These are phyloP conservation scores for Nicotiana tabacum DNA, from an alignment of 257 asterid species.

Conservation along the genomic window DNA sequence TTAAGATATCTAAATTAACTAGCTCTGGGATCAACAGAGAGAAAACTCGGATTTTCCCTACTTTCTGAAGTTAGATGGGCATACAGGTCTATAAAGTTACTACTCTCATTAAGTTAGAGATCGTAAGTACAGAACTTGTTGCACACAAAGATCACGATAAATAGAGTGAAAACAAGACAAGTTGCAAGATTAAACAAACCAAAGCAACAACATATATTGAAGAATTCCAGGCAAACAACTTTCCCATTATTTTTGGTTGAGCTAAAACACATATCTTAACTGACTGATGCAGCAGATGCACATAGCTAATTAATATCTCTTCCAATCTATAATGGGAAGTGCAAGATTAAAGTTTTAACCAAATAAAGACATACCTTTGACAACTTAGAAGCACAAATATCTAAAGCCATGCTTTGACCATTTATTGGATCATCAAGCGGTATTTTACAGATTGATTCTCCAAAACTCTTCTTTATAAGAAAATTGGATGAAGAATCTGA, in stretches of 20 bases:
- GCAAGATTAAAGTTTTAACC: neutral
- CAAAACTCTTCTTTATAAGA: conserved; percentile 32
- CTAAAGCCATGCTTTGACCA: neutral
- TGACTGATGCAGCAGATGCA: neutral
- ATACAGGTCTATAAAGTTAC: neutral
- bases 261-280: neutral
- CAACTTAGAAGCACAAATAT: neutral
- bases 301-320: neutral
- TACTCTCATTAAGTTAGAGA: neutral
- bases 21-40: neutral
- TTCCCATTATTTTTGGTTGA: neutral
- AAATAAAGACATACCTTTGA: conserved; percentile 2
- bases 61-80: neutral
- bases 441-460: conserved; percentile 30
- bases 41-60: neutral
- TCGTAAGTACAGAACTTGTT: neutral
- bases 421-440: neutral
- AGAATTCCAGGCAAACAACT: neutral
- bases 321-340: neutral
- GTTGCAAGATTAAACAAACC: neutral
- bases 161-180: neutral
- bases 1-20: neutral
- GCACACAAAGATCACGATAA: neutral
- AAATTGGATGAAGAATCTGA: conserved; percentile 19
- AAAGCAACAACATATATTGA: neutral